Evolutionary conservation across 208 protist genomes (phyloP).

Genomic region (Trypanosomatidae sp.): DNA sequence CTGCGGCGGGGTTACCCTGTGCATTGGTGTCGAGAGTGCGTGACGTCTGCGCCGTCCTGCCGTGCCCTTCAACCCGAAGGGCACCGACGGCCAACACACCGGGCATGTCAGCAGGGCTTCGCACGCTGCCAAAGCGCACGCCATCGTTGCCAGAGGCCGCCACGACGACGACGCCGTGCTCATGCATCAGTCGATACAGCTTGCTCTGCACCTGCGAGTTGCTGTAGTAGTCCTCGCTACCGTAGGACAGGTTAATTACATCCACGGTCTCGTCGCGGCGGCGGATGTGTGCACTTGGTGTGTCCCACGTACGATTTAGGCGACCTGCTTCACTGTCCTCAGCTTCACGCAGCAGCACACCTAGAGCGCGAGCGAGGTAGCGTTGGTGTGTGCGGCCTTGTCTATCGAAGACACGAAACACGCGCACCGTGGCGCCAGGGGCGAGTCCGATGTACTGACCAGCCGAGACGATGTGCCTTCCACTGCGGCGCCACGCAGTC

Average conservation of each 20-base stretch:
- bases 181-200: conserved; percentile 65
- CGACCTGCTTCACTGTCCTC: conserved; percentile 1
- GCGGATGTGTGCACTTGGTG: not conserved
- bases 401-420: conserved; percentile 95
- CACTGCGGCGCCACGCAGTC: not conserved
- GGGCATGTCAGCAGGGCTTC: conserved; percentile 95
- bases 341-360: conserved; percentile 15
- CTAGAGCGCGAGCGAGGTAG: conserved; percentile 96
- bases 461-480: not conserved
- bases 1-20: not conserved
- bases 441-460: conserved; percentile 86
- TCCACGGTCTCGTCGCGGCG: conserved; percentile 25
- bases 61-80: conserved; percentile 9
- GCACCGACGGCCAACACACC: conserved; percentile 96
- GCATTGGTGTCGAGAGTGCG: not conserved
- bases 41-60: not conserved
- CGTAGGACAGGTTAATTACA: conserved; percentile 97
- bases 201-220: conserved; percentile 39
- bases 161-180: conserved; percentile 93
- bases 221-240: conserved; percentile 96
- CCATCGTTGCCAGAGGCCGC: conserved; percentile 97
- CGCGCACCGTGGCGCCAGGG: conserved; percentile 87
- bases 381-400: conserved; percentile 80
- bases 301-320: not conserved
- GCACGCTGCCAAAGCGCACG: conserved; percentile 94